Evolutionary conservation across 2,329 filamentous ascomycete genomes (phyloP).

Genomic region (Diaporthe longicolla): DNA sequence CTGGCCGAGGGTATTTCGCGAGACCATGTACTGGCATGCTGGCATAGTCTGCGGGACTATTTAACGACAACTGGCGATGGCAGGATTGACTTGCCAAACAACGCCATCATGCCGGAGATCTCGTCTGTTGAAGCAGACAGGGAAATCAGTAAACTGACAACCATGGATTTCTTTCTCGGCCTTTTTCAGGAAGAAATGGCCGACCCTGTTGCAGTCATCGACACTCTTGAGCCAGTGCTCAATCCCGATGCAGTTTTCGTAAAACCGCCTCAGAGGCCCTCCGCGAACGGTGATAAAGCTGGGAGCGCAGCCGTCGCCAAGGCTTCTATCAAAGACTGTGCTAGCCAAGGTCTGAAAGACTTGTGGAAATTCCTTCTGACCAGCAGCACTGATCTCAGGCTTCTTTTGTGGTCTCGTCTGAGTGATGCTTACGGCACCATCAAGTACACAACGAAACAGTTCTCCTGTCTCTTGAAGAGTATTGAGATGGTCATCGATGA

Average conservation of each 20-base stretch:
- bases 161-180: slow-evolving; percentile 94
- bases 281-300: slow-evolving; percentile 39
- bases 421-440: slow-evolving; percentile 90
- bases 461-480: slow-evolving; percentile 88
- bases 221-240: slow-evolving; percentile 91
- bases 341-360: slow-evolving; percentile 75
- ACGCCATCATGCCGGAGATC: slow-evolving; percentile 88
- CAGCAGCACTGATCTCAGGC: slow-evolving; percentile 84
- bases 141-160: slow-evolving; percentile 92
- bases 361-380: slow-evolving; percentile 88
- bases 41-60: slow-evolving; percentile 70
- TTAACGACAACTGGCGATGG: slow-evolving; percentile 57
- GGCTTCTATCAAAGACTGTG: slow-evolving; percentile 64
- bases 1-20: slow-evolving; percentile 66
- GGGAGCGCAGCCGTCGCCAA: slow-evolving; percentile 41
- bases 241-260: slow-evolving; percentile 75
- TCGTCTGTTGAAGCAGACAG: slow-evolving; percentile 87
- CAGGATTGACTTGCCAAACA: slow-evolving; percentile 81
- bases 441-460: slow-evolving; percentile 86
- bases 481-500: slow-evolving; percentile 84
- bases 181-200: slow-evolving; percentile 88
- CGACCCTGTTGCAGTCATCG: slow-evolving; percentile 87
- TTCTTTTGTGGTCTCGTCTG: slow-evolving; percentile 93
- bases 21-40: slow-evolving; percentile 71
- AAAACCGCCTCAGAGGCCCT: slow-evolving; percentile 44